Base-by-base conservation (phyloP, 1,284 basidiomycete genomes). In the Meripilus lineatus region DNA sequence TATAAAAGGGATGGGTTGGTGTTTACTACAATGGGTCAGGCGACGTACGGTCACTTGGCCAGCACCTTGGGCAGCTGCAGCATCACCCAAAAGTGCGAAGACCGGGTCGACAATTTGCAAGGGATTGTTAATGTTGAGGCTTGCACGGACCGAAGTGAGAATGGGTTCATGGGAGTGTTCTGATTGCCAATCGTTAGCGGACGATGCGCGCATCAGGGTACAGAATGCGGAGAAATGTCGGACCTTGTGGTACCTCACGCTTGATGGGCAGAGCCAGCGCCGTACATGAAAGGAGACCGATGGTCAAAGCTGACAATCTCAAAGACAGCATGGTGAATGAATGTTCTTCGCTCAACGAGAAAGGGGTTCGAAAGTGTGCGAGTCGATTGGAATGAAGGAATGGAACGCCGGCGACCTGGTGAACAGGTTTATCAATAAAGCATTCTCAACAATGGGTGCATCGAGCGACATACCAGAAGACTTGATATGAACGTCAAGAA, bases 221-320 rank as follows among this genome's bases (percentile, higher is more conserved):
- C 5, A 14, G 5, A 32, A 20, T 32, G 20, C 21, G 23, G 4
- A 43, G 40, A 47, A 11, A 26, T 14, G 22, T 54, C 50, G 23
- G 53, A 79, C 80, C 80, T 69, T 83, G 81, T 34, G 81, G 81
- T 32, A 83, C 81, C 60, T 83, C 80, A 52, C 80, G 77, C 48
- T 70, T 64, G 38, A 75, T 62, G 23, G 77, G 77, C 25, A 70
- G 55, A 42, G 72, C 65, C 46, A 59, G 60, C 42, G 61, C 67
- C 43, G 62, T 60, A 22, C 8, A 30, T 13, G 40, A 64, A 52
- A 70, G 53, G 46, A 50, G 69, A 44, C 58, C 56, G 56, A 72
- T 60, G 40, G 66, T 63, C 37, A 75, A 50, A 15, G 63, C 55
- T 46, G 71, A 57, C 47, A 66, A 58, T 52, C 70, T 70, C 58